Conservation (phyloP, 768 basidiomycete genomes). For the Psilocybe cyanescens region DNA sequence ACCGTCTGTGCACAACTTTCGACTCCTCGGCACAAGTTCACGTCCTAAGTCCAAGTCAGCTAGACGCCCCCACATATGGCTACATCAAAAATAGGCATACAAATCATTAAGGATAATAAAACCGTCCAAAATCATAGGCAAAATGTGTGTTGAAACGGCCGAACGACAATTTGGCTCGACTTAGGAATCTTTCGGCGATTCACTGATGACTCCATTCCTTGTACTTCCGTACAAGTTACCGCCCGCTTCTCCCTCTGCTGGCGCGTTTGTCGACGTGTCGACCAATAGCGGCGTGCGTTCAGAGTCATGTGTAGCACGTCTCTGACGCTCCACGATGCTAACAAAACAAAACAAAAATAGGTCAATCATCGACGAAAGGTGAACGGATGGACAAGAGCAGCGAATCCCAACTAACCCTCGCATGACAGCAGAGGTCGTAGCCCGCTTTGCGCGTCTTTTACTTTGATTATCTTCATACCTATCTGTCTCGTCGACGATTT, state of each 20-base stretch:
- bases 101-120: too few relatives aligned
- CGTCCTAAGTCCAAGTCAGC: too few relatives aligned
- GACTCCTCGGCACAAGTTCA: too few relatives aligned
- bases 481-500: constrained; percentile 96
- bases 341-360: background rate
- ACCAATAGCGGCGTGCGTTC: constrained; percentile 42
- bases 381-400: background rate
- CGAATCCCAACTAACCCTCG: constrained; percentile 54
- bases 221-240: constrained; percentile 9
- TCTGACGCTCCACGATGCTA: constrained; percentile 34
- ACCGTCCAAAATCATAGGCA: too few relatives aligned
- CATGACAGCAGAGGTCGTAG: constrained; percentile 80
- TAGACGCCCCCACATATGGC: too few relatives aligned
- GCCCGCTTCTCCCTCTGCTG: background rate
- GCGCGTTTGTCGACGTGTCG: constrained; percentile 1
- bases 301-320: constrained; percentile 31
- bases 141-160: background rate
- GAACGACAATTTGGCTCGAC: background rate
- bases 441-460: constrained; percentile 72
- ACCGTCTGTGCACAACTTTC: too few relatives aligned
- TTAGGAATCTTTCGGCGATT: constrained; percentile 20
- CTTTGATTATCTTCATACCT: constrained; percentile 86
- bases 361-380: background rate
- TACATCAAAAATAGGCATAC: too few relatives aligned
- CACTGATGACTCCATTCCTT: constrained; percentile 13